These are phyloP conservation scores for Leccinum olivaceopallidum DNA, from an alignment of 768 basidiomycete species.

Conservation along the genomic window DNA sequence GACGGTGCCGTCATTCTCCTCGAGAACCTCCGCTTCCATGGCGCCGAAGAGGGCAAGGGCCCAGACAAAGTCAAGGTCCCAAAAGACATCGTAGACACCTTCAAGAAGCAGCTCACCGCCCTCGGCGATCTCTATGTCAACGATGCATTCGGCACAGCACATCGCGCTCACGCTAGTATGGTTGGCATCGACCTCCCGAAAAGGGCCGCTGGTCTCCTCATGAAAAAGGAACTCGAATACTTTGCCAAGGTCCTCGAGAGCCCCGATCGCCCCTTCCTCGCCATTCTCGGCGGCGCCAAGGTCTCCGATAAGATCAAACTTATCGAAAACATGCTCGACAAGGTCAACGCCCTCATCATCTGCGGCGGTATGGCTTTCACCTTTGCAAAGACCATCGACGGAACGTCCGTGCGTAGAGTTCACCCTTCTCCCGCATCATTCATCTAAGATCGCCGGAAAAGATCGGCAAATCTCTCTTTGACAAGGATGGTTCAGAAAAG, in stretches of 20 bases:
- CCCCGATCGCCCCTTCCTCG: constrained; percentile 95
- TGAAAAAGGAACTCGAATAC: constrained; percentile 98
- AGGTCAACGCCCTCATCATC: constrained; percentile 96
- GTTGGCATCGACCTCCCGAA: constrained; percentile 93
- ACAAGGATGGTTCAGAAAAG: constrained; percentile 84
- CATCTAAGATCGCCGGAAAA: constrained; percentile 17
- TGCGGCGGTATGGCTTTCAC: constrained; percentile 99
- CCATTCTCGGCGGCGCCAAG: constrained; percentile 98
- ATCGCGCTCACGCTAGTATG: constrained; percentile 98
- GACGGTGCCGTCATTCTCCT: constrained; percentile 81
- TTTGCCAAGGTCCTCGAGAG: constrained; percentile 97
- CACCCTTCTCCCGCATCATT: background rate
- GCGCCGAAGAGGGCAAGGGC: constrained; percentile 97
- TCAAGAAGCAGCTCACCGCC: constrained; percentile 84
- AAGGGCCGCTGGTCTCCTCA: constrained; percentile 92
- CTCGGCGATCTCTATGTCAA: constrained; percentile 98
- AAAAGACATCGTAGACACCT: constrained; percentile 72
- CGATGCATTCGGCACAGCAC: constrained; percentile 98
- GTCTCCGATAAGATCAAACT: constrained; percentile 99
- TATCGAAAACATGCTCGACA: constrained; percentile 99
- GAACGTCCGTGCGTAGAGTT: constrained; percentile 55
- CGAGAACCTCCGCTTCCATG: constrained; percentile 98
- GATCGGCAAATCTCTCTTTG: constrained; percentile 97
- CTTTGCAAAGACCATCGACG: constrained; percentile 92
- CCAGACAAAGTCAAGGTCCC: constrained; percentile 97